These are phyloP conservation scores for Cladosporium sp. DNA, from an alignment of 2,329 filamentous ascomycete species.

Conservation along the genomic window DNA sequence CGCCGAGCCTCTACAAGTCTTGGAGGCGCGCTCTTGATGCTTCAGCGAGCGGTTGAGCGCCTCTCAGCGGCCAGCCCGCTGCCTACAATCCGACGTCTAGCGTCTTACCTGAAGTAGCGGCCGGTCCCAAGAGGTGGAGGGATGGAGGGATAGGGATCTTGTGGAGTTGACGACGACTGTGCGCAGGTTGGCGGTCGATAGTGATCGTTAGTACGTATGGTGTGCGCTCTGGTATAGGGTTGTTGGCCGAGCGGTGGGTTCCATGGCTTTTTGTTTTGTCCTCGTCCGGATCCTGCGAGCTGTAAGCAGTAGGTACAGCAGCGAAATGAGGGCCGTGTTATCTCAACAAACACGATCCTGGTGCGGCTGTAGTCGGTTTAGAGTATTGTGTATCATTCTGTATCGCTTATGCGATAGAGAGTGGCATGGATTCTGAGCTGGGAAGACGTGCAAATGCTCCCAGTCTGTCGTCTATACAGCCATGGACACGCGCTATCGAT, in stretches of 20 bases:
- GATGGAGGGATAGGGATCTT: conserved; percentile 5
- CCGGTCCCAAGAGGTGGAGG: neutral
- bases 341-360: conserved; percentile 4
- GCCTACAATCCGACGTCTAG: neutral
- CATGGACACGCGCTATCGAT: neutral
- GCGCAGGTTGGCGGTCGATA: neutral
- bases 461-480: neutral
- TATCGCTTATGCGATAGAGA: neutral
- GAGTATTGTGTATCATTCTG: neutral
- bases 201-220: neutral
- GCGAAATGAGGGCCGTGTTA: neutral
- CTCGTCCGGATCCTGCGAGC: neutral
- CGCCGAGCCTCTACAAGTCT: conserved; percentile 17
- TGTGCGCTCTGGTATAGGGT: neutral
- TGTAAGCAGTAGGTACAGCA: conserved; percentile 14
- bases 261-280: neutral
- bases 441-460: neutral
- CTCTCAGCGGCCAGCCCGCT: neutral
- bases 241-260: conserved; percentile 7
- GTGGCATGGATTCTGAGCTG: neutral
- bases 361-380: conserved; percentile 1
- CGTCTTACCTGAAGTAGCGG: neutral
- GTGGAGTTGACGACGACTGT: conserved; percentile 2
- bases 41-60: conserved; percentile 5
- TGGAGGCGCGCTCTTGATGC: conserved; percentile 7